Percentiles rank a stretch among this genome's conserved stretches.
Conservation (phyloP, 1,284 basidiomycete species). For the Fereydounia khargensis region DNA sequence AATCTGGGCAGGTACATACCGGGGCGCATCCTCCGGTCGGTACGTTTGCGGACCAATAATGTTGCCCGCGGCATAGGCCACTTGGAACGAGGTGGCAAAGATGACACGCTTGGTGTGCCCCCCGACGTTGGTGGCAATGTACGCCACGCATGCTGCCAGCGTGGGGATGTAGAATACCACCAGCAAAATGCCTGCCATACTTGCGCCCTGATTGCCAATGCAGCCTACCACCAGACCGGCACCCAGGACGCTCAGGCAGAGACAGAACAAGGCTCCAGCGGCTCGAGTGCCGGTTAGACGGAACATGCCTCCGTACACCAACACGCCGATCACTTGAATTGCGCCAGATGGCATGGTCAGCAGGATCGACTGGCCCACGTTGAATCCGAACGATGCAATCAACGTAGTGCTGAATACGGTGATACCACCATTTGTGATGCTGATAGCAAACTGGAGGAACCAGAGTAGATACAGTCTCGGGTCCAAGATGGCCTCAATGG, state of each 20-base stretch:
- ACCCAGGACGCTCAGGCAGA: too few species aligned
- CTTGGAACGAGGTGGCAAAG: constrained; percentile 40
- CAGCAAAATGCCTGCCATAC: too few species aligned
- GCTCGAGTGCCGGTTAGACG: too few species aligned
- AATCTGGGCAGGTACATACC: constrained; percentile 50
- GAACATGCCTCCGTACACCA: too few species aligned
- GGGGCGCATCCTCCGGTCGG: constrained; percentile 23
- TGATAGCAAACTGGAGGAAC: constrained; percentile 24
- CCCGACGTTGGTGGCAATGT: constrained; percentile 27
- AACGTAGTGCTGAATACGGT: constrained; percentile 50
- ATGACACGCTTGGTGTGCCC: constrained; percentile 52
- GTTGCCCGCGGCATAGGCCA: constrained; percentile 49
- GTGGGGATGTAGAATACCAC: too few species aligned
- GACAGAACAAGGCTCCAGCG: too few species aligned
- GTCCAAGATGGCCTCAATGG: constrained; percentile 62
- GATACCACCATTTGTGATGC: constrained; percentile 41
- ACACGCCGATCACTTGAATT: constrained; percentile 40
- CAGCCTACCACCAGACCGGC: too few species aligned
- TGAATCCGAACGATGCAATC: constrained; percentile 49
- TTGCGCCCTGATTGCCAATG: too few species aligned
- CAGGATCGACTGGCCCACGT: constrained; percentile 41
- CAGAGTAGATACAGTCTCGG: constrained; percentile 56
- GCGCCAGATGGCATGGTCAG: constrained; percentile 49
- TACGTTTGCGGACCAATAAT: constrained; percentile 51
- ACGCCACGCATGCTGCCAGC: too few species aligned